These are phyloP conservation scores for Botryotinia convoluta DNA, from an alignment of 2,329 filamentous ascomycete genomes.

Conservation along the genomic window DNA sequence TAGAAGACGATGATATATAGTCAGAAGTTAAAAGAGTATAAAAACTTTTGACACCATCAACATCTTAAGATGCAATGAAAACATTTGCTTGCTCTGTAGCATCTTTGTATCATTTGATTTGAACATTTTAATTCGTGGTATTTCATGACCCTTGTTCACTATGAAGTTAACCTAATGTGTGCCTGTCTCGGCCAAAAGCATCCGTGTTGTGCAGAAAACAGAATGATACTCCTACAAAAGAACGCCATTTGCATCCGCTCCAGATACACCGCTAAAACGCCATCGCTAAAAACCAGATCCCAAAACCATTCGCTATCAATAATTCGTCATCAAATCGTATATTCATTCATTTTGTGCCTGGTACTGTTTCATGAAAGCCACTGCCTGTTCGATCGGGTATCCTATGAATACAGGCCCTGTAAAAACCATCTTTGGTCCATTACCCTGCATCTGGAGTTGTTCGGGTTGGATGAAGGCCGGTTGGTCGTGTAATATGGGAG, in stretches of 20 bases:
- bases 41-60: not conserved
- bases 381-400: conserved; percentile 80
- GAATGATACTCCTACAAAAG: not conserved
- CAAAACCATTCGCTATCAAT: not conserved
- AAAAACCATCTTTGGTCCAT: conserved; percentile 71
- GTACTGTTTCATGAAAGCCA: conserved; percentile 62
- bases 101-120: not conserved
- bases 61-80: not conserved
- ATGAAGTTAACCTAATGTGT: not conserved
- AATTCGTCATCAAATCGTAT: not conserved
- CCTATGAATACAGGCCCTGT: conserved; percentile 94
- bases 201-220: not conserved
- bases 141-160: not conserved
- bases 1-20: not conserved
- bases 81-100: not conserved
- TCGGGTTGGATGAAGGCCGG: conserved; percentile 54
- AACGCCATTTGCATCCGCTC: not conserved
- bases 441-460: conserved; percentile 31
- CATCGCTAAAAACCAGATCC: conserved; percentile 11
- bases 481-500: conserved; percentile 39
- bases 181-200: not conserved
- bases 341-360: conserved; percentile 25
- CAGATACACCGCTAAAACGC: conserved; percentile 4
- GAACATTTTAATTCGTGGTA: not conserved
- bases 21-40: not conserved